These are phyloP conservation scores for Agapanthus africanus DNA, from an alignment of 106 monocot species.

Conservation along the genomic window DNA sequence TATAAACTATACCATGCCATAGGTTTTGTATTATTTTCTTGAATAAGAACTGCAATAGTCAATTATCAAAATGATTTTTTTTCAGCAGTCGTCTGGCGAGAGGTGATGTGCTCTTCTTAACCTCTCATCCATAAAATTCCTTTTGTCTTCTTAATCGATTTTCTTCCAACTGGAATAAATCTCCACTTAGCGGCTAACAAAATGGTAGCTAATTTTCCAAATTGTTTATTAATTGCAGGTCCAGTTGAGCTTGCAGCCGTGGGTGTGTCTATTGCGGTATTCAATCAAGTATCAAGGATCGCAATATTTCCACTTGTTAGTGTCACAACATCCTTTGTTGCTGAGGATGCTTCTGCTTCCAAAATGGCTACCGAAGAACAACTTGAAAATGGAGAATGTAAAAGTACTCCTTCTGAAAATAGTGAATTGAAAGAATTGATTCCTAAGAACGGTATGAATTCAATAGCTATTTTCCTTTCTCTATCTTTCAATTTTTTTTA, in stretches of 20 bases:
- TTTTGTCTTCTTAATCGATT: neutral
- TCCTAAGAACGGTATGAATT: slow-evolving; percentile 23
- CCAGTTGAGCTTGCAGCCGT: slow-evolving; percentile 76
- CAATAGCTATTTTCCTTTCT: neutral
- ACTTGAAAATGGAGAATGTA: slow-evolving; percentile 18
- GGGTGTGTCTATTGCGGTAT: slow-evolving; percentile 69
- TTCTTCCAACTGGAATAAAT: neutral
- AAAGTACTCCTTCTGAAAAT: slow-evolving; percentile 13
- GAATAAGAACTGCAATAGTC: neutral
- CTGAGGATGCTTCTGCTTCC: slow-evolving; percentile 61
- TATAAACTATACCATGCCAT: neutral
- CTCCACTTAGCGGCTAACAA: neutral
- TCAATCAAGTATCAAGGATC: slow-evolving; percentile 71
- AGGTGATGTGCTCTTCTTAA: neutral
- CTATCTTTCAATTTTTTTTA: neutral
- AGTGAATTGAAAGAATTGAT: slow-evolving; percentile 49
- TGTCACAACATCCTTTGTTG: slow-evolving; percentile 79
- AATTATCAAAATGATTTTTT: neutral
- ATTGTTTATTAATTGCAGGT: slow-evolving; percentile 26
- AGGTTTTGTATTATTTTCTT: neutral
- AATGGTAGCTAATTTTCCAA: neutral
- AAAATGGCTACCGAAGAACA: slow-evolving; percentile 26
- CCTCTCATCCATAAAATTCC: neutral
- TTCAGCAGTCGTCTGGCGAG: neutral
- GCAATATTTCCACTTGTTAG: slow-evolving; percentile 74